phyloP scores from a whole-genome alignment of 2,329 filamentous ascomycete genomes.

The Botrytis squamosa region DNA sequence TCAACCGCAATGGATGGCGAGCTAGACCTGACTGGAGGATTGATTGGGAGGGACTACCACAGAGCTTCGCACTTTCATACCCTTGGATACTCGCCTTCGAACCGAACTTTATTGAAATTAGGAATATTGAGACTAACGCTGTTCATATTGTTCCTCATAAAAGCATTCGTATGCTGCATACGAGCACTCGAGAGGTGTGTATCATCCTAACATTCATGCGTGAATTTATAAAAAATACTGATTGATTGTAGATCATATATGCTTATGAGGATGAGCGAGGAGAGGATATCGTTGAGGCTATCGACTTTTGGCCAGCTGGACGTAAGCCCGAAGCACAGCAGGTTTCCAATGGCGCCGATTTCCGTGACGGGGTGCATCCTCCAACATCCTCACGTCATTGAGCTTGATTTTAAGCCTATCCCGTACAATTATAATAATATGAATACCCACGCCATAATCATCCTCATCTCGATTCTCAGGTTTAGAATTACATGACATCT shows the following conservation, averaged over 20 bases:
- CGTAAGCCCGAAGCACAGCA: conserved; percentile 35
- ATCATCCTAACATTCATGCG: neutral
- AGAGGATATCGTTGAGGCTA: conserved; percentile 87
- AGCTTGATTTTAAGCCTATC: conserved; percentile 17
- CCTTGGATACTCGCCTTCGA: conserved; percentile 98
- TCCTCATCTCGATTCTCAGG: conserved; percentile 16
- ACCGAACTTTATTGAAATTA: conserved; percentile 93
- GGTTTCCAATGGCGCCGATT: conserved; percentile 24
- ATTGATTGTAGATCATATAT: conserved; percentile 74
- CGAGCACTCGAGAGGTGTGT: conserved; percentile 90
- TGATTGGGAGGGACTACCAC: conserved; percentile 92
- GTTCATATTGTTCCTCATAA: conserved; percentile 96
- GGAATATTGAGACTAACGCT: conserved; percentile 90
- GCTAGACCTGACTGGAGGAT: conserved; percentile 96
- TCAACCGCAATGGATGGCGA: conserved; percentile 97
- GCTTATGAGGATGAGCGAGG: conserved; percentile 95
- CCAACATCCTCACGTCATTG: conserved; percentile 35
- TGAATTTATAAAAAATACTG: conserved; percentile 25
- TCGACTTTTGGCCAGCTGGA: conserved; percentile 79
- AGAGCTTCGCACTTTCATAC: conserved; percentile 89
- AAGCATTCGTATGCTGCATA: conserved; percentile 97
- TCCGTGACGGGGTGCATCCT: conserved; percentile 28
- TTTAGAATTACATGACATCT: conserved; percentile 21
- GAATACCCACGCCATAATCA: conserved; percentile 20
- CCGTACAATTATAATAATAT: conserved; percentile 18